A percentile compares a stretch with the other conserved stretches of the same genome.
Evolutionary conservation across 768 basidiomycete genomes (phyloP).

Genomic region (Tricholoma furcatifolium): DNA sequence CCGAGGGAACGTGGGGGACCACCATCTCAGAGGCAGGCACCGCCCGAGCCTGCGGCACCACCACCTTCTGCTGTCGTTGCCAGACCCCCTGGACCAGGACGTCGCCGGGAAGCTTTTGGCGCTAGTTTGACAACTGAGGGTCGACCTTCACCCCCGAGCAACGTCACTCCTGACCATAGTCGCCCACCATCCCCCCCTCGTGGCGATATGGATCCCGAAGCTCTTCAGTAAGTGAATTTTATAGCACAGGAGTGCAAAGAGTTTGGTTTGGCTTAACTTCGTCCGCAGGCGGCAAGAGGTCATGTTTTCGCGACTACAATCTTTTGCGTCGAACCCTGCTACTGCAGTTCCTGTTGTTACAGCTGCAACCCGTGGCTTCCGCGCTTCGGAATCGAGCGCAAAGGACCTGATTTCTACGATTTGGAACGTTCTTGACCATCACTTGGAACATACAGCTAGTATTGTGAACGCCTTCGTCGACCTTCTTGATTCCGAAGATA

Average conservation of each 20-base stretch:
- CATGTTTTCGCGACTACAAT: slow-evolving; percentile 63
- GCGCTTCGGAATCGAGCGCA: slow-evolving; percentile 72
- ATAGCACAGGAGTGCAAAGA: not conserved
- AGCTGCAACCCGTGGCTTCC: slow-evolving; percentile 78
- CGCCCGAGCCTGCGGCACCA: slow-evolving; percentile 12
- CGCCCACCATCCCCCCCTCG: slow-evolving; percentile 39
- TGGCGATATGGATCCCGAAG: slow-evolving; percentile 51
- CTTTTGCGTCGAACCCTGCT: slow-evolving; percentile 53
- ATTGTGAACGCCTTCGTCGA: slow-evolving; percentile 74
- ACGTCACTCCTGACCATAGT: slow-evolving; percentile 24
- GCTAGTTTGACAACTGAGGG: slow-evolving; percentile 47
- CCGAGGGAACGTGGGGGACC: slow-evolving; percentile 44
- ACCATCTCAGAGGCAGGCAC: slow-evolving; percentile 25
- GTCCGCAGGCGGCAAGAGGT: slow-evolving; percentile 59
- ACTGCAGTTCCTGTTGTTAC: slow-evolving; percentile 62
- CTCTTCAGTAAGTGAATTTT: slow-evolving; percentile 50
- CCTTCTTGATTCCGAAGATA: slow-evolving; percentile 76
- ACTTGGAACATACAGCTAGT: slow-evolving; percentile 70
- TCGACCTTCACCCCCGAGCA: slow-evolving; percentile 17
- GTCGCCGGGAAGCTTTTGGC: slow-evolving; percentile 65
- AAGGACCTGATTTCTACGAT: slow-evolving; percentile 85
- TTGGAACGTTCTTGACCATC: slow-evolving; percentile 64
- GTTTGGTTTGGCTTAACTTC: not conserved
- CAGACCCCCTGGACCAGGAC: slow-evolving; percentile 31
- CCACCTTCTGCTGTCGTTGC: slow-evolving; percentile 6